These are phyloP conservation scores for Exophiala oligosperma DNA, from an alignment of 2,329 filamentous ascomycete species.

Conservation along the genomic window DNA sequence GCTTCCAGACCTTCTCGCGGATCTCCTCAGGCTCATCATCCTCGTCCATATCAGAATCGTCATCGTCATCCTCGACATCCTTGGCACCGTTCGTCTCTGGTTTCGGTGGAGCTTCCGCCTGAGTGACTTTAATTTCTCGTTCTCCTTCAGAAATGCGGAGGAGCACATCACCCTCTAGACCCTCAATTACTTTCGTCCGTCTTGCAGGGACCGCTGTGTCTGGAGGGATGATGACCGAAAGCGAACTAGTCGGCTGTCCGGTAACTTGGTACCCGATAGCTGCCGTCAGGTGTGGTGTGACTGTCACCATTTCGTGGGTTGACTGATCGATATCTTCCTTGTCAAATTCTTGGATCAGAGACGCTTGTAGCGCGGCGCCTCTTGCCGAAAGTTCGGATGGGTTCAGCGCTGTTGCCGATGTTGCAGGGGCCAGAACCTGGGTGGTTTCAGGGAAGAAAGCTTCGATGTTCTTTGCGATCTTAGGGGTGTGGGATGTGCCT, in stretches of 20 bases:
- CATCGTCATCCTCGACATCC: slow-evolving; percentile 60
- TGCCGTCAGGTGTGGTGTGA: slow-evolving; percentile 84
- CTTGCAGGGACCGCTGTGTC: slow-evolving; percentile 90
- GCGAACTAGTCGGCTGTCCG: slow-evolving; percentile 49
- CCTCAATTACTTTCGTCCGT: slow-evolving; percentile 74
- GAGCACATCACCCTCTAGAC: slow-evolving; percentile 81
- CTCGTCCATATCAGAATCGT: slow-evolving; percentile 61
- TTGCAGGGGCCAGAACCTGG: slow-evolving; percentile 78
- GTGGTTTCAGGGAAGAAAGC: slow-evolving; percentile 80
- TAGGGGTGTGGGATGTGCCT: slow-evolving; percentile 89
- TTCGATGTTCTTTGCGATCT: slow-evolving; percentile 79
- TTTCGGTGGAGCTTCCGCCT: slow-evolving; percentile 77
- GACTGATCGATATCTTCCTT: slow-evolving; percentile 91
- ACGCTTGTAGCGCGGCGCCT: slow-evolving; percentile 93
- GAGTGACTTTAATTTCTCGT: slow-evolving; percentile 89
- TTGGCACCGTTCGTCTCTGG: slow-evolving; percentile 57
- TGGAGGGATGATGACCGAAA: slow-evolving; percentile 76
- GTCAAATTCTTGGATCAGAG: slow-evolving; percentile 91
- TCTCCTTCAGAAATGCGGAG: slow-evolving; percentile 85
- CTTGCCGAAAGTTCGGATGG: slow-evolving; percentile 86
- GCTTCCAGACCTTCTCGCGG: slow-evolving; percentile 90
- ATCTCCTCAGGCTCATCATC: slow-evolving; percentile 85
- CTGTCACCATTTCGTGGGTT: slow-evolving; percentile 91
- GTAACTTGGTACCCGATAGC: slow-evolving; percentile 71
- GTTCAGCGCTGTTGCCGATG: slow-evolving; percentile 76